Evolutionary conservation across 177 flowering plant species (phyloP).

Genomic region (Tripterygium wilfordii): DNA sequence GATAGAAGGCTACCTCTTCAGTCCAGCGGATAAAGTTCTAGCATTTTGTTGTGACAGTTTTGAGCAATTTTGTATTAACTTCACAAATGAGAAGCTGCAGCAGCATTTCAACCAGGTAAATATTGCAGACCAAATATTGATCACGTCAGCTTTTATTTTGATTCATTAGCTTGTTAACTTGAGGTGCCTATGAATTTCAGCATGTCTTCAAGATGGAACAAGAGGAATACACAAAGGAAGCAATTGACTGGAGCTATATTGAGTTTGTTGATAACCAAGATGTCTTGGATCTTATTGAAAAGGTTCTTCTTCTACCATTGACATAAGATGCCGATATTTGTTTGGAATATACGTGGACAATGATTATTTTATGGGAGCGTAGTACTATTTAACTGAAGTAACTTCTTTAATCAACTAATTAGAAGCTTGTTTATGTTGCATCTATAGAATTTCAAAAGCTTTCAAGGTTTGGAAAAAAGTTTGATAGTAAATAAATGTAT

Average conservation of each 20-base stretch:
- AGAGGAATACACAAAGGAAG: too few species aligned
- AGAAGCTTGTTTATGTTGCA: too few species aligned
- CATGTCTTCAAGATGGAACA: too few species aligned
- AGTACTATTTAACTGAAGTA: too few species aligned
- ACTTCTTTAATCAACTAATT: too few species aligned
- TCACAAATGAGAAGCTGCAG: conserved; percentile 77
- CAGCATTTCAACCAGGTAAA: conserved; percentile 81
- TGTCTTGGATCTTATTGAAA: too few species aligned
- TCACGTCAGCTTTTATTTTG: not conserved
- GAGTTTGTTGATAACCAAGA: conserved; percentile 73
- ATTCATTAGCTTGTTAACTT: not conserved
- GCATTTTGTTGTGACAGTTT: conserved; percentile 38
- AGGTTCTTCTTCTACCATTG: conserved; percentile 32
- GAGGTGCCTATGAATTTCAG: conserved; percentile 23
- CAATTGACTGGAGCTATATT: conserved; percentile 73
- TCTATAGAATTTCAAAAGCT: too few species aligned
- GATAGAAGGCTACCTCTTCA: not conserved
- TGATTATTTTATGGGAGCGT: too few species aligned
- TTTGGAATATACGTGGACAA: too few species aligned
- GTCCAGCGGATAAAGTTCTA: not conserved
- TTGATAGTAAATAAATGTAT: too few species aligned
- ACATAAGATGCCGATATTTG: not conserved
- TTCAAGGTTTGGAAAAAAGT: too few species aligned
- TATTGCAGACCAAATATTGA: not conserved
- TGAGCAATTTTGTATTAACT: conserved; percentile 79